phyloP scores from a whole-genome alignment of 106 monocot genomes.

The Hemerocallis citrina region DNA sequence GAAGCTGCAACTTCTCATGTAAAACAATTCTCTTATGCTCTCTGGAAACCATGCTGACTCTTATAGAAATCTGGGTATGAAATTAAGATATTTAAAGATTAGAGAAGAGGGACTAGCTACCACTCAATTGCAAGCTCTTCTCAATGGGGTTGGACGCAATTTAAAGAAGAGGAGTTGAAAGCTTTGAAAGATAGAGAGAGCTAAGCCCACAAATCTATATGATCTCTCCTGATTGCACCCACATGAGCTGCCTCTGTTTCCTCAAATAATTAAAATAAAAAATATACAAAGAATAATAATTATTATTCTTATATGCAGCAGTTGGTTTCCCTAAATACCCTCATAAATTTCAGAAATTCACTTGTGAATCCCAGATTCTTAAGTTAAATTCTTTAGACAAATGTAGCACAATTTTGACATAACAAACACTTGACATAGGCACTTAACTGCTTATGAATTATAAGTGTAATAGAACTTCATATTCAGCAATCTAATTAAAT shows the following conservation, averaged over 20 bases:
- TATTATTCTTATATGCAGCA: not conserved
- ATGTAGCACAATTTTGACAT: no score
- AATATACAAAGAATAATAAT: not conserved
- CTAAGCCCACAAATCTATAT: conserved; percentile 26
- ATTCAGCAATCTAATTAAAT: no score
- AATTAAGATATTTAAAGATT: not conserved
- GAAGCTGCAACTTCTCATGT: conserved; percentile 89
- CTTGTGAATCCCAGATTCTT: not conserved
- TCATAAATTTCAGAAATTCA: not conserved
- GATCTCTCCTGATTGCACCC: conserved; percentile 15
- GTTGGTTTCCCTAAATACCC: not conserved
- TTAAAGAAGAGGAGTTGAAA: not conserved
- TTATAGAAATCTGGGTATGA: conserved; percentile 6
- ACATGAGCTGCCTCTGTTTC: conserved; percentile 26
- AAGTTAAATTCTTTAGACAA: no score
- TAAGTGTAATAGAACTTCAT: no score
- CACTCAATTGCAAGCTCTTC: conserved; percentile 12
- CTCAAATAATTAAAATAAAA: conserved; percentile 13
- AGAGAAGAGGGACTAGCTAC: conserved; percentile 5
- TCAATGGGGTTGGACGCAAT: not conserved
- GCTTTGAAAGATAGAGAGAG: conserved; percentile 10
- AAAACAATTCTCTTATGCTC: conserved; percentile 49
- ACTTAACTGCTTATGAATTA: no score
- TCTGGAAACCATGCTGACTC: conserved; percentile 40
- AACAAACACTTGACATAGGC: no score